A percentile compares a stretch with the other conserved stretches of the same genome.
phyloP scores from a whole-genome alignment of 192 early-diverging fungal genomes.

The Coemansia sp. region DNA sequence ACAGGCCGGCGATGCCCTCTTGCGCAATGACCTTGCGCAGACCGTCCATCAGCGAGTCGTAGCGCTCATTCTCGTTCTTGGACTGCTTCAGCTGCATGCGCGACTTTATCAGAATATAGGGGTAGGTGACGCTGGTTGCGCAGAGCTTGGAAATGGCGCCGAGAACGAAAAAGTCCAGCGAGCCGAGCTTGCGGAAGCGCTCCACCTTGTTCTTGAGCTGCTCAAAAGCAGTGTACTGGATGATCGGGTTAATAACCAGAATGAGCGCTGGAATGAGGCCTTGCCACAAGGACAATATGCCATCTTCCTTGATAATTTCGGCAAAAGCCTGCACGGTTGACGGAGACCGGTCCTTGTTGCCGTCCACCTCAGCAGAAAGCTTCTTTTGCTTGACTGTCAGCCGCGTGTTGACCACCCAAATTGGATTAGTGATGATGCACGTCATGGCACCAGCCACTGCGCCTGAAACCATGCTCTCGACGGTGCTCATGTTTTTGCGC shows the following conservation, averaged over 20 bases:
- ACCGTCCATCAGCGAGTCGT: constrained; percentile 80
- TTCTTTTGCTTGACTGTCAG: constrained; percentile 70
- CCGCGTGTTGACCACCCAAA: constrained; percentile 98
- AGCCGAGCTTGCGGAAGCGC: constrained; percentile 62
- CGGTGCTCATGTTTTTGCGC: constrained; percentile 67
- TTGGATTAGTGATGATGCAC: constrained; percentile 90
- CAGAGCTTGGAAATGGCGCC: constrained; percentile 93
- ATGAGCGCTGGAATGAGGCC: constrained; percentile 93
- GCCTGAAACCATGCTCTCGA: constrained; percentile 90
- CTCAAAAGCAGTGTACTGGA: constrained; percentile 99
- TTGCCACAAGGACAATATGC: constrained; percentile 81
- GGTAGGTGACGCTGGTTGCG: constrained; percentile 94
- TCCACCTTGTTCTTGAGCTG: constrained; percentile 70
- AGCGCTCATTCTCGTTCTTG: constrained; percentile 67
- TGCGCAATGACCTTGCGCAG: constrained; percentile 84
- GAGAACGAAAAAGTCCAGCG: constrained; percentile 91
- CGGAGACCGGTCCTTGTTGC: constrained; percentile 45
- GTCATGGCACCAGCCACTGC: constrained; percentile 82
- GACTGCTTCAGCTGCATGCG: constrained; percentile 96
- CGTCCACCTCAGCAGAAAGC: constrained; percentile 56
- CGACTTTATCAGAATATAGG: constrained; percentile 97
- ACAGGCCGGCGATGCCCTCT: constrained; percentile 86
- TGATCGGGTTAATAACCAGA: constrained; percentile 98
- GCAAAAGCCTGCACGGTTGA: constrained; percentile 55
- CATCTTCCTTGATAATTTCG: constrained; percentile 86